A percentile compares a stretch with the other conserved stretches of the same genome.
Evolutionary conservation across 2,329 filamentous ascomycete species (phyloP).

Genomic region (Cladobotryum mycophilum): DNA sequence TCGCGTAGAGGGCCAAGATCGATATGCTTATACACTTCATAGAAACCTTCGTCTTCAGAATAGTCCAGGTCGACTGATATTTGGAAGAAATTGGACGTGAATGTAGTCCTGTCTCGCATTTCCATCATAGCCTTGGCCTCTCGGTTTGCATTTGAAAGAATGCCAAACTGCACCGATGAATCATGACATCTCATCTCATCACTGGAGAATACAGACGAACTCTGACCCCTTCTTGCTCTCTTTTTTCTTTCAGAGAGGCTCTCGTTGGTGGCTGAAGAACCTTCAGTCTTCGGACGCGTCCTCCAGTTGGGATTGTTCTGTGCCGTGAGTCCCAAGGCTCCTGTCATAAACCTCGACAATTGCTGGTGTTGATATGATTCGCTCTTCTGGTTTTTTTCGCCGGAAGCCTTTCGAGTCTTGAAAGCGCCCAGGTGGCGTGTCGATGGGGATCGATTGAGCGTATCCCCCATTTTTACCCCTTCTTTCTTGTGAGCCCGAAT

Average conservation of each 20-base stretch:
- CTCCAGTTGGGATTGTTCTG: slow-evolving; percentile 30
- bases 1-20: background rate
- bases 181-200: background rate
- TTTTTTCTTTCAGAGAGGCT: background rate
- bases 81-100: too few relatives aligned
- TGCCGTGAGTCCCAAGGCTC: slow-evolving; percentile 21
- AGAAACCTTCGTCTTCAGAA: background rate
- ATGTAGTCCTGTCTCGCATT: background rate
- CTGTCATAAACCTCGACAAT: slow-evolving; percentile 12
- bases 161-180: background rate
- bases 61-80: background rate
- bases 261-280: slow-evolving; percentile 1
- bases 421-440: background rate
- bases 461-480: background rate
- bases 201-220: background rate
- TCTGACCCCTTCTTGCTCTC: background rate
- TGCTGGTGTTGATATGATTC: slow-evolving; percentile 4
- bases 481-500: too few relatives aligned
- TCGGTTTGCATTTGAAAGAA: background rate
- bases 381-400: background rate
- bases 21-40: slow-evolving; percentile 5
- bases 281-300: slow-evolving; percentile 16
- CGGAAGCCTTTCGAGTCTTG: background rate
- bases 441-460: background rate
- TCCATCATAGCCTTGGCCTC: background rate